These are phyloP conservation scores for Eucalyptus decipiens DNA, from an alignment of 345 rosid species.

Conservation along the genomic window DNA sequence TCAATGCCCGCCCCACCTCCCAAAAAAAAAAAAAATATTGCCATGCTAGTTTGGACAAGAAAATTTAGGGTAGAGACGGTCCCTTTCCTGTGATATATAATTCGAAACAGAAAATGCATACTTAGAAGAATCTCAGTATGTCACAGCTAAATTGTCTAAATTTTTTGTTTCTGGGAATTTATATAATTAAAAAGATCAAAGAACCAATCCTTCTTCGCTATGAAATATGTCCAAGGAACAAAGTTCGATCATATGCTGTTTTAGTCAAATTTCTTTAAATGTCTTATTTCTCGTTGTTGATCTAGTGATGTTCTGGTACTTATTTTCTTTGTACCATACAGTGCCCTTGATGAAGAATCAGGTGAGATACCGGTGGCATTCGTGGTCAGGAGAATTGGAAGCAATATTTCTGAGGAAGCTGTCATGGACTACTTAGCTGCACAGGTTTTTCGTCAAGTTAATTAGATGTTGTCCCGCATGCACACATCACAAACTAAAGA, in stretches of 20 bases:
- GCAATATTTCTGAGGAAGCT: conserved; percentile 30
- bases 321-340: background rate
- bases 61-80: background rate
- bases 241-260: background rate
- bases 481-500: background rate
- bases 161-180: background rate
- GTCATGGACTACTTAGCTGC: conserved; percentile 43
- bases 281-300: background rate
- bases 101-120: background rate
- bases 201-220: background rate
- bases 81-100: background rate
- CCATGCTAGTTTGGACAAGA: background rate
- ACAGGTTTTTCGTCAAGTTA: conserved; percentile 25
- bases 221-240: background rate
- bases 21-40: background rate
- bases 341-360: conserved; percentile 31
- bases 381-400: conserved; percentile 42
- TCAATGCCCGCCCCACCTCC: background rate
- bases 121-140: background rate
- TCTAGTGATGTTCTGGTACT: background rate
- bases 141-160: background rate
- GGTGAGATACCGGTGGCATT: conserved; percentile 91
- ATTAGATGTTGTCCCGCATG: background rate
- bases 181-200: background rate
- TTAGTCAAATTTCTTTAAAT: background rate